Conservation (phyloP, 2,329 filamentous ascomycete species). For the Trichoderma afroharzianum region DNA sequence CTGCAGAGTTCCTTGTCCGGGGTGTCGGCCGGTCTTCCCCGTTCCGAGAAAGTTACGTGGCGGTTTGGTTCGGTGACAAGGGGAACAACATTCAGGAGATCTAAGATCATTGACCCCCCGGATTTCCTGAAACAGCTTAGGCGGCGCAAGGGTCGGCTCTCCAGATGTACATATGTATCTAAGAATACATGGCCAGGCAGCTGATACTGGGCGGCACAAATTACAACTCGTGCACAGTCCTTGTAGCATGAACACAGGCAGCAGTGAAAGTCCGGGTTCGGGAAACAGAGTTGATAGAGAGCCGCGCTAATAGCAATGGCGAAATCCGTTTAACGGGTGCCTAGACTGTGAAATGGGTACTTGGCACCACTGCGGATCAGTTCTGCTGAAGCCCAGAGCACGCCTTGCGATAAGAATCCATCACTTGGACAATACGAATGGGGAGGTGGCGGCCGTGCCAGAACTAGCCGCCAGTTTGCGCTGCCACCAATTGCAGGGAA, state of each 20-base stretch:
- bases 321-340: not conserved
- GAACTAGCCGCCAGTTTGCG: slow-evolving; percentile 12
- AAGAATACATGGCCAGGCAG: not conserved
- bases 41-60: slow-evolving; percentile 25
- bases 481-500: slow-evolving; percentile 16
- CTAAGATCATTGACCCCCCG: slow-evolving; percentile 34
- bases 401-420: slow-evolving; percentile 12
- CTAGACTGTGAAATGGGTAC: slow-evolving; percentile 3
- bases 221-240: not conserved
- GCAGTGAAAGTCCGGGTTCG: not conserved
- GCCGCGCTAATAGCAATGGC: not conserved
- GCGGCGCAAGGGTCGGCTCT: not conserved
- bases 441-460: slow-evolving; percentile 10
- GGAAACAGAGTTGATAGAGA: not conserved
- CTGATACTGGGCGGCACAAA: not conserved
- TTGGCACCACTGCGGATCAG: not conserved
- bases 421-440: not conserved
- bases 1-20: slow-evolving; percentile 11
- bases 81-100: slow-evolving; percentile 28
- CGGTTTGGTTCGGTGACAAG: slow-evolving; percentile 25
- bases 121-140: slow-evolving; percentile 31
- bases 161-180: not conserved
- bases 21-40: slow-evolving; percentile 27
- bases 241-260: not conserved
- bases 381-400: slow-evolving; percentile 11